Evolutionary conservation across 257 asterid genomes (phyloP), one percentile per base, ranked within the genome.

Genomic region (Lycium barbarum): DNA sequence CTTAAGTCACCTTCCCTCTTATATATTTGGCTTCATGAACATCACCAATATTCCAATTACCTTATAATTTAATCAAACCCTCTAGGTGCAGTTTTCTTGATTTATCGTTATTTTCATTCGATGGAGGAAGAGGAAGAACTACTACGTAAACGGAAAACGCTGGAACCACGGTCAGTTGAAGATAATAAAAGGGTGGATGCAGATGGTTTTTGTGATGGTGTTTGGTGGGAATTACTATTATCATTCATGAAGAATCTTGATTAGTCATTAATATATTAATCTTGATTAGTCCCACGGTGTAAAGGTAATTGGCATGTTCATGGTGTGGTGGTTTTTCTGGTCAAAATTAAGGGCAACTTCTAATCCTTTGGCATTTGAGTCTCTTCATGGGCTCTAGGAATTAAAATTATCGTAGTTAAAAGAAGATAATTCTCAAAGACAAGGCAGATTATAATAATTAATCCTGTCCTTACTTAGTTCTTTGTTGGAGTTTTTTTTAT

Each of bases 281-380:
- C 43, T 65, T 65, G 72, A 26, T 66, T 22, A 13, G 66, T 53
- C 80, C 81, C 57, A 57, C 9, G n/a, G 79, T 59, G 15, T 8
- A 54, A 26, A 49, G 58, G 79, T 63, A 81, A 68, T 83, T 84
- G 82, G 83, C 84, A 55, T 74, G 83, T 57, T 26, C 7, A 12
- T 86, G 49, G 33, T 74, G 33, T 74, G 86, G 87, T 84, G 92
- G 87, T 45, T 49, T 55, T 66, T 15, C 15, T 83, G 57, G 84
- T 85, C 58, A 49, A 83, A 85, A 47, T 62, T 62, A 81, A 91
- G 98, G 98, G 97, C 98, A 94, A 91, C 97, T 92, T 89, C 91
- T 85, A 47, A 89, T 93, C 94, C 98, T 94, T 94, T 93, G 98
- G 95, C 98, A 94, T 88, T 83, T 90, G 83, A 62, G 66, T 83